Evolutionary conservation across 805 yeast species (phyloP).

Genomic region (Isabelozyma heimii): DNA sequence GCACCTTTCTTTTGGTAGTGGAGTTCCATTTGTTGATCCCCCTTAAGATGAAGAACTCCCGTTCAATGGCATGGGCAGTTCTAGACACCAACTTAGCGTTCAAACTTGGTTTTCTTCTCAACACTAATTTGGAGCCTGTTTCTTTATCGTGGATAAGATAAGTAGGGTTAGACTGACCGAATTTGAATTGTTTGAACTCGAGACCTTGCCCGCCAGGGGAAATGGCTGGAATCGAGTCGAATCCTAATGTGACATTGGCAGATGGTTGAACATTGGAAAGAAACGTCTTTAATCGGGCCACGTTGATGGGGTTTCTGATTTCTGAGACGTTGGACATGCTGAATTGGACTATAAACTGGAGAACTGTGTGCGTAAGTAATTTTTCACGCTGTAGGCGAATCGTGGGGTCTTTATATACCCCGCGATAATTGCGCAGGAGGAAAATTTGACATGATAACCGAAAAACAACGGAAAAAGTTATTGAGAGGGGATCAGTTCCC

Average conservation of each 20-base stretch:
- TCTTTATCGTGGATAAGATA: slow-evolving; percentile 44
- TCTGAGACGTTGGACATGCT: slow-evolving; percentile 19
- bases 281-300: slow-evolving; percentile 18
- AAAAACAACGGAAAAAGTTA: too few species aligned
- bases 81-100: slow-evolving; percentile 48
- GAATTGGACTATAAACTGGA: too few species aligned
- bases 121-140: slow-evolving; percentile 41
- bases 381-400: too few species aligned
- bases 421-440: too few species aligned
- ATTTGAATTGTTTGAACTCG: slow-evolving; percentile 48
- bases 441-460: too few species aligned
- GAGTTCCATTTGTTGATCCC: slow-evolving; percentile 31
- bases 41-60: slow-evolving; percentile 53
- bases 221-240: slow-evolving; percentile 13
- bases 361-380: too few species aligned
- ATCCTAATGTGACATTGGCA: slow-evolving; percentile 21
- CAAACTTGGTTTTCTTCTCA: slow-evolving; percentile 56
- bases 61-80: slow-evolving; percentile 61
- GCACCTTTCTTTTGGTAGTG: slow-evolving; percentile 31
- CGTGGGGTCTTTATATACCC: too few species aligned
- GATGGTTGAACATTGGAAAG: slow-evolving; percentile 12
- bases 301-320: slow-evolving; percentile 33
- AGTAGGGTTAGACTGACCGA: slow-evolving; percentile 67
- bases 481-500: too few species aligned
- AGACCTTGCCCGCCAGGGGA: background rate